Percentiles rank a stretch among this genome's conserved stretches.
These are phyloP conservation scores for Suillus subaureus DNA, from an alignment of 768 basidiomycete genomes.

Conservation along the genomic window DNA sequence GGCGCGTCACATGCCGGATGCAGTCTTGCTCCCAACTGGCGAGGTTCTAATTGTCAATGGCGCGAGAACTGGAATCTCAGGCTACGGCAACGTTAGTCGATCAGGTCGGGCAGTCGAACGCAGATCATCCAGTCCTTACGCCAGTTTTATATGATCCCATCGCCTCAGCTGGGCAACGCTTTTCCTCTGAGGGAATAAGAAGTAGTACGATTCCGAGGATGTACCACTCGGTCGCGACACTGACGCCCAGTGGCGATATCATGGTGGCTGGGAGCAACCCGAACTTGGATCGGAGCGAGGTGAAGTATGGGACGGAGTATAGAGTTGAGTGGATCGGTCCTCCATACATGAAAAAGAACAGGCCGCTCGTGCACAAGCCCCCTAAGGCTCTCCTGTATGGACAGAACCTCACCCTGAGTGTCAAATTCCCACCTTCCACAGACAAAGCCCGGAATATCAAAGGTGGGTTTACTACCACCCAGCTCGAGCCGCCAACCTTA, in stretches of 20 bases:
- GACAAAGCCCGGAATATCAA: constrained; percentile 46
- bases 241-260: constrained; percentile 70
- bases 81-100: constrained; percentile 73
- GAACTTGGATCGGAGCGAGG: constrained; percentile 75
- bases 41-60: constrained; percentile 77
- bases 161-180: constrained; percentile 57
- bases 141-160: constrained; percentile 72
- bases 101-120: constrained; percentile 77
- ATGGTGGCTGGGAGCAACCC: constrained; percentile 87
- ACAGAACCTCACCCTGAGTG: constrained; percentile 46
- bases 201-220: constrained; percentile 70
- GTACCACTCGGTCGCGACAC: constrained; percentile 83
- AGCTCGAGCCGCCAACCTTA: constrained; percentile 11
- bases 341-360: constrained; percentile 67
- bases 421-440: constrained; percentile 42
- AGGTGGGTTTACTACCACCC: constrained; percentile 39
- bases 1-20: constrained; percentile 76
- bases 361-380: constrained; percentile 51
- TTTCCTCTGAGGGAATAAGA: constrained; percentile 58
- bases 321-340: constrained; percentile 86
- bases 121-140: constrained; percentile 67
- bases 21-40: constrained; percentile 80
- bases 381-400: constrained; percentile 47
- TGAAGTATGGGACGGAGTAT: constrained; percentile 83
- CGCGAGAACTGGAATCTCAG: constrained; percentile 70